Percentiles rank a stretch among this genome's conserved stretches.
Evolutionary conservation across 768 basidiomycete species (phyloP).

Genomic region (Suillus cothurnatus): DNA sequence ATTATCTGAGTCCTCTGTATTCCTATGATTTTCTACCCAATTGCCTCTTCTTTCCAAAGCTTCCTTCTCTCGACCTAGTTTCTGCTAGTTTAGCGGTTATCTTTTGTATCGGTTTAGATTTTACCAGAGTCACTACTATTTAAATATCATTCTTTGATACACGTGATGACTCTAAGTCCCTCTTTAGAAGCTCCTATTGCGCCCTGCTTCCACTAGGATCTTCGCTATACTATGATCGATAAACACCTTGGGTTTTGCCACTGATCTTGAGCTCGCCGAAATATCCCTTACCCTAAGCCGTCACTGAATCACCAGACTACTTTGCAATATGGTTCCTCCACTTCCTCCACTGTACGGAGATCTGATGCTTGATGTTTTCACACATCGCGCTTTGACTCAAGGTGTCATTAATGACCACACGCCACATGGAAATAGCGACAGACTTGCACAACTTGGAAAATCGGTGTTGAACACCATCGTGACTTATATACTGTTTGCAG

Average conservation of each 20-base stretch:
- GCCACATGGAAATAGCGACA: constrained; percentile 46
- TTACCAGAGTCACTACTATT: not conserved
- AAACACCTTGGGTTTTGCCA: not conserved
- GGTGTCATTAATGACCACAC: constrained; percentile 8
- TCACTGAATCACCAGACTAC: not conserved
- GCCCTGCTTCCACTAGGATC: not conserved
- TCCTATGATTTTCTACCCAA: not conserved
- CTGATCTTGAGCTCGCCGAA: not conserved
- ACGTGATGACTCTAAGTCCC: not conserved
- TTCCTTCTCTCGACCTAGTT: not conserved
- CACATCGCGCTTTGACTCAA: constrained; percentile 39
- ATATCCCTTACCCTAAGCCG: not conserved
- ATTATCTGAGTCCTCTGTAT: constrained; percentile 1
- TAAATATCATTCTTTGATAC: not conserved
- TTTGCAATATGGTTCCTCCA: constrained; percentile 34
- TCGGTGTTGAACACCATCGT: constrained; percentile 54
- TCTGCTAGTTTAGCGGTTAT: not conserved
- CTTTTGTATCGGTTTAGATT: not conserved
- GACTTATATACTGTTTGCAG: constrained; percentile 50
- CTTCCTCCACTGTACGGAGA: constrained; percentile 60
- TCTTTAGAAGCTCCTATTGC: constrained; percentile 2
- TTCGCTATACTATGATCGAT: not conserved
- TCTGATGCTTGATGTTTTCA: constrained; percentile 60
- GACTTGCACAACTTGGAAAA: constrained; percentile 60
- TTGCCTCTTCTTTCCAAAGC: not conserved